phyloP scores from a whole-genome alignment of 768 basidiomycete genomes.

The Leucocoprinus leucothites region DNA sequence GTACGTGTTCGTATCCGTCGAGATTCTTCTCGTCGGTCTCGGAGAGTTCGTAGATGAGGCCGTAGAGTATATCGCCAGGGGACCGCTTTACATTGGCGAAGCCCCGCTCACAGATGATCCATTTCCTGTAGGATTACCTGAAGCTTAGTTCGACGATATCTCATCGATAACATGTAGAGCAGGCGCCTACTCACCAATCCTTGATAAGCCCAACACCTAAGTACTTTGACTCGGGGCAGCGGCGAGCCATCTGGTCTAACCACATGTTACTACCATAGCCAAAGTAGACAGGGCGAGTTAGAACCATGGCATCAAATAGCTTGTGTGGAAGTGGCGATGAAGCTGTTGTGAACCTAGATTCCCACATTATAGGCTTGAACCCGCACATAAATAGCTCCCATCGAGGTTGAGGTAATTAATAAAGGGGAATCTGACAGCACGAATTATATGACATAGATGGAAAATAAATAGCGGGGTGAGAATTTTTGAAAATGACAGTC shows the following conservation, averaged over 20 bases:
- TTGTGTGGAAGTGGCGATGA: neutral
- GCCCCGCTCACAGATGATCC: constrained; percentile 43
- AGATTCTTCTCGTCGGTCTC: constrained; percentile 34
- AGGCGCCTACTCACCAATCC: constrained; percentile 34
- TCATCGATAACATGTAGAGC: neutral
- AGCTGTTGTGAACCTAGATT: no score
- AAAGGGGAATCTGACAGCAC: no score
- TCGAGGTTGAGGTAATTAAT: no score
- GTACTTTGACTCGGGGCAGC: constrained; percentile 40
- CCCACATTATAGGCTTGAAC: no score
- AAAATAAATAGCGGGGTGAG: no score
- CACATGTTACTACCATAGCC: constrained; percentile 52
- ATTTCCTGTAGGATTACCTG: constrained; percentile 13
- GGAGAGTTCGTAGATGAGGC: constrained; percentile 38
- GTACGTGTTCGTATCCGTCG: constrained; percentile 40
- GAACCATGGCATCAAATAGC: neutral
- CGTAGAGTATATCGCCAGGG: constrained; percentile 37
- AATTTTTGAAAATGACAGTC: no score
- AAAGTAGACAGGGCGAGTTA: constrained; percentile 32
- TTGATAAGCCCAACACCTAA: constrained; percentile 34
- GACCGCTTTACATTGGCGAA: constrained; percentile 45
- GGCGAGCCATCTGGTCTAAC: constrained; percentile 43
- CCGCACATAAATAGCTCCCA: no score
- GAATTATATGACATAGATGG: no score
- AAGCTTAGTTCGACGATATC: neutral